Conservation (phyloP, 2,329 filamentous ascomycete genomes). For the Trichoderma brevicompactum region DNA sequence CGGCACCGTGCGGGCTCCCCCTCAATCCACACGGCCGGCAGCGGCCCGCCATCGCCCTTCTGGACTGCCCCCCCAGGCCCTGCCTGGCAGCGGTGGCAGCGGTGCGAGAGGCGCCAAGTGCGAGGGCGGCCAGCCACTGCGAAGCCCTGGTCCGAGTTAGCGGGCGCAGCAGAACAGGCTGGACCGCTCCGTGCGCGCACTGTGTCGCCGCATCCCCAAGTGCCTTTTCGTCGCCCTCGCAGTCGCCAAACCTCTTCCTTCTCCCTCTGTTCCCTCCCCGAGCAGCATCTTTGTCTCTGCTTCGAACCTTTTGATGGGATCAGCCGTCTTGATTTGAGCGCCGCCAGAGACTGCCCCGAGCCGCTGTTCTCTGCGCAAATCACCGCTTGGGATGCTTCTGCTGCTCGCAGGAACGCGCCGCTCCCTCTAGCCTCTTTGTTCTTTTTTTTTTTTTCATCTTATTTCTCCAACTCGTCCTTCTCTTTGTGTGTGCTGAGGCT, state of each 20-base stretch:
- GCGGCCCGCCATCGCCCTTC: slow-evolving; percentile 7
- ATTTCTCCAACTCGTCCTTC: not conserved
- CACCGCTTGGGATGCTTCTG: slow-evolving; percentile 29
- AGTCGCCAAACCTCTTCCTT: slow-evolving; percentile 35
- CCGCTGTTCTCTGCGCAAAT: slow-evolving; percentile 6
- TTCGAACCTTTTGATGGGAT: slow-evolving; percentile 23
- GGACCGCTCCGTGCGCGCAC: slow-evolving; percentile 20
- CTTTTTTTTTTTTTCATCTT: not conserved
- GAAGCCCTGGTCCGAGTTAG: slow-evolving; percentile 25
- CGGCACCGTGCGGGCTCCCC: slow-evolving; percentile 18
- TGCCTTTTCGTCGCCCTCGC: slow-evolving; percentile 25
- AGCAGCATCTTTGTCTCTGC: slow-evolving; percentile 27
- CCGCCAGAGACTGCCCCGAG: slow-evolving; percentile 30
- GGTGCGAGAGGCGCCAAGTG: slow-evolving; percentile 8
- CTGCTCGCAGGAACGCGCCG: slow-evolving; percentile 7
- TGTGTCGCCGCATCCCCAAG: slow-evolving; percentile 27
- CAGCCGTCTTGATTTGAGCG: slow-evolving; percentile 34
- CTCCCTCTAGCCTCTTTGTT: not conserved
- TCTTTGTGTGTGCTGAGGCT: slow-evolving; percentile 1
- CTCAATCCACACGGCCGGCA: slow-evolving; percentile 5
- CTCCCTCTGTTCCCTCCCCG: slow-evolving; percentile 34
- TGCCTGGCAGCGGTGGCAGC: too few species aligned
- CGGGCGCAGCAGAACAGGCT: slow-evolving; percentile 29
- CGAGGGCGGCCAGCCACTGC: slow-evolving; percentile 15
- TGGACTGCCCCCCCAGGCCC: not conserved